Conservation (phyloP, 1,284 basidiomycete genomes). For the Ustilago cynodontis region DNA sequence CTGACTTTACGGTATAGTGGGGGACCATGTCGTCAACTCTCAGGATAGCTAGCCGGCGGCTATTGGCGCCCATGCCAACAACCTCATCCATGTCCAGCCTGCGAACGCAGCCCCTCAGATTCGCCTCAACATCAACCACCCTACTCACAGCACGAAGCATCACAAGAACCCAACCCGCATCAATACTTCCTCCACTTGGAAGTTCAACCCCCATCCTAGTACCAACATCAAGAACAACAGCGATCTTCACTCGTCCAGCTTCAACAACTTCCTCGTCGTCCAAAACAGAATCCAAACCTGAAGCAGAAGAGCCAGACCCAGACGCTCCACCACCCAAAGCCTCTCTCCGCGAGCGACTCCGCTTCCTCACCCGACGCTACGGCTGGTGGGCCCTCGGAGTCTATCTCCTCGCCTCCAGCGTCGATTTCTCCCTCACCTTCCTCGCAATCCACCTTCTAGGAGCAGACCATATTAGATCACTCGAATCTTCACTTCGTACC, state of each 20-base stretch:
- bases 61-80: neutral
- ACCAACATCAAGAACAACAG: neutral
- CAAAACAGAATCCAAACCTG: neutral
- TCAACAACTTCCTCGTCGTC: neutral
- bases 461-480: slow-evolving; percentile 84
- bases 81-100: neutral
- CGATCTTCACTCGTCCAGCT: neutral
- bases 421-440: slow-evolving; percentile 76
- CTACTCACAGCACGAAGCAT: neutral
- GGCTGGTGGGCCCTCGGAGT: slow-evolving; percentile 69
- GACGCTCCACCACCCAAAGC: slow-evolving; percentile 44
- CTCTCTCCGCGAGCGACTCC: slow-evolving; percentile 52
- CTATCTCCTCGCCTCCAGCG: slow-evolving; percentile 55
- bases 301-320: slow-evolving; percentile 15
- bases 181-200: neutral
- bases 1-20: neutral
- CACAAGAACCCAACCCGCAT: neutral
- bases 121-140: slow-evolving; percentile 9
- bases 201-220: neutral
- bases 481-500: slow-evolving; percentile 74
- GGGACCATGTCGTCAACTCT: slow-evolving; percentile 20
- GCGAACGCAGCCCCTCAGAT: neutral
- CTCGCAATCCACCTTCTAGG: slow-evolving; percentile 86
- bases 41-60: slow-evolving; percentile 8
- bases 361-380: slow-evolving; percentile 62